These are phyloP conservation scores for Boletus sp. DNA, from an alignment of 768 basidiomycete species.

Conservation along the genomic window DNA sequence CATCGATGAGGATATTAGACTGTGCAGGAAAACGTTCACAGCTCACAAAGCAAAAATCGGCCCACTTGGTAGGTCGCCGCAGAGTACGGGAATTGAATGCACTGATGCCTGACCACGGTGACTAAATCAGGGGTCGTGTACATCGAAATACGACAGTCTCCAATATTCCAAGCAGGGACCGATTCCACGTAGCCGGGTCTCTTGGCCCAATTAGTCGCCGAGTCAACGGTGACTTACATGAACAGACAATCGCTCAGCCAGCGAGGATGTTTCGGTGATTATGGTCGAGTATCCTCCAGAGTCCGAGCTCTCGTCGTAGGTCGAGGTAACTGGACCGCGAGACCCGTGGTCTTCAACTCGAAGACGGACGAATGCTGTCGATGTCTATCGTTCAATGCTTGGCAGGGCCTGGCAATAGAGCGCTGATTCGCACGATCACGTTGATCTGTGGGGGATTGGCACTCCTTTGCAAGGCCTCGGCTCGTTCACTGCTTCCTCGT, in stretches of 20 bases:
- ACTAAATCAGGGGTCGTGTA: not conserved
- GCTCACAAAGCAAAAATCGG: not conserved
- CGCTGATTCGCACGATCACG: constrained; percentile 23
- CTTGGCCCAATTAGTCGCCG: not conserved
- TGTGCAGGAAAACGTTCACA: not conserved
- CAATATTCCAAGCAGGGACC: constrained; percentile 3
- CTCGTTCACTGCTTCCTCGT: not conserved
- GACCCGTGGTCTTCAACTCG: too few species aligned
- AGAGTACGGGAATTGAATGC: constrained; percentile 9
- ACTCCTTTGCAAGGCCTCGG: not conserved
- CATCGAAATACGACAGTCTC: not conserved
- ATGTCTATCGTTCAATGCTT: too few species aligned
- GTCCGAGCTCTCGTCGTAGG: constrained; percentile 21
- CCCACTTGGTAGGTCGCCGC: constrained; percentile 26
- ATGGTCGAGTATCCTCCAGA: constrained; percentile 18
- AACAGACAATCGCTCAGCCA: not conserved
- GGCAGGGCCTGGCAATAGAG: too few species aligned
- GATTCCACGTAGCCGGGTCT: not conserved
- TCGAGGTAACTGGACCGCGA: too few species aligned
- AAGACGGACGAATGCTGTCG: too few species aligned
- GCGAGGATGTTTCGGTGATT: constrained; percentile 14
- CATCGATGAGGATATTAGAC: constrained; percentile 33
- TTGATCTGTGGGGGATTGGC: not conserved
- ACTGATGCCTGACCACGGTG: not conserved
- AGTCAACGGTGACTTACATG: not conserved